These are phyloP conservation scores for Populus tremula DNA, from an alignment of 345 rosid species.

Conservation along the genomic window DNA sequence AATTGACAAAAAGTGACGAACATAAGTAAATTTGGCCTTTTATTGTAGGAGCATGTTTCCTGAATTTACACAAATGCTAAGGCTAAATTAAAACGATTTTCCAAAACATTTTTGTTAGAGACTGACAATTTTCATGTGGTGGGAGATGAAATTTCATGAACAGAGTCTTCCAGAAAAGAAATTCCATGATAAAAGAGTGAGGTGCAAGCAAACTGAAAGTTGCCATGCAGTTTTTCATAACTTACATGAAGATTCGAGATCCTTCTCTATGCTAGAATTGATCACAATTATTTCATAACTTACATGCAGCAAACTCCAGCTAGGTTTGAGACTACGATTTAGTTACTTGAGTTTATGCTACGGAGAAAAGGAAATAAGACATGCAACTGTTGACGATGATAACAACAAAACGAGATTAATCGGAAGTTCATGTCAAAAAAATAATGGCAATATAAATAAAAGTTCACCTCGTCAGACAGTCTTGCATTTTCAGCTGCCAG, in stretches of 20 bases:
- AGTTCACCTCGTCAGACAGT: slow-evolving; percentile 12
- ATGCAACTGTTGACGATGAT: neutral
- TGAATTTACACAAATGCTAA: neutral
- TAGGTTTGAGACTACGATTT: neutral
- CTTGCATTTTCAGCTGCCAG: slow-evolving; percentile 15
- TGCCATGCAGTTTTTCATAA: neutral
- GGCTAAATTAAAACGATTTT: neutral
- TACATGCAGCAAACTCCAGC: neutral
- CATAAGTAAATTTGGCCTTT: no score
- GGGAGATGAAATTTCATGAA: neutral
- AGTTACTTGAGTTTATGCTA: neutral
- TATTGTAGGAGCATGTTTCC: neutral
- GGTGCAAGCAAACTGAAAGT: neutral
- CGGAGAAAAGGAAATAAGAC: neutral
- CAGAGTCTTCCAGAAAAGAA: neutral
- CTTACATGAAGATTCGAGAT: neutral
- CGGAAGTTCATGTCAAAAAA: neutral
- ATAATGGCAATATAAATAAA: neutral
- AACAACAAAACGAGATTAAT: neutral
- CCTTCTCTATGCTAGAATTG: neutral
- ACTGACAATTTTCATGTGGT: neutral
- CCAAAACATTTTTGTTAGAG: neutral
- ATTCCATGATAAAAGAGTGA: neutral
- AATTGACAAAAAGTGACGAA: neutral
- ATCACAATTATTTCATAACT: no score